Percentiles rank a stretch among this genome's conserved stretches.
Conservation (phyloP, 2,329 filamentous ascomycete species). For the Myriangium duriaei region DNA sequence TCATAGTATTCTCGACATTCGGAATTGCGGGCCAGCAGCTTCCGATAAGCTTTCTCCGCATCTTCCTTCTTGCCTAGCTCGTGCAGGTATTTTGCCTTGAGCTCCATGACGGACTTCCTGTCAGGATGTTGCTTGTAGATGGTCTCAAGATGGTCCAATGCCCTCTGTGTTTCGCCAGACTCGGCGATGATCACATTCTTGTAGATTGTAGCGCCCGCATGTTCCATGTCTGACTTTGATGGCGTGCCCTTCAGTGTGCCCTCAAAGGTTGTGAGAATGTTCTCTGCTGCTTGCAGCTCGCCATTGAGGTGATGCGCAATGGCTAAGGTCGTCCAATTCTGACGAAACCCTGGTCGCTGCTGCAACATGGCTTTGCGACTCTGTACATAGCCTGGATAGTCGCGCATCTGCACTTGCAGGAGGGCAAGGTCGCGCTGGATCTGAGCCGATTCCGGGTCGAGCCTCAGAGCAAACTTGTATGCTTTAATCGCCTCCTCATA, state of each 20-base stretch:
- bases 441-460: conserved; percentile 88
- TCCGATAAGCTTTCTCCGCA: conserved; percentile 67
- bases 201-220: conserved; percentile 88
- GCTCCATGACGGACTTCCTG: conserved; percentile 72
- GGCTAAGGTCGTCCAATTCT: conserved; percentile 96
- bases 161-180: conserved; percentile 67
- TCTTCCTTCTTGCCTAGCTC: conserved; percentile 67
- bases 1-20: conserved; percentile 83
- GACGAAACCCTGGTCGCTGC: conserved; percentile 64
- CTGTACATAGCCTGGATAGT: conserved; percentile 85
- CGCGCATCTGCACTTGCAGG: conserved; percentile 90
- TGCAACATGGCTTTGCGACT: conserved; percentile 82
- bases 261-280: conserved; percentile 82
- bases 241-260: conserved; percentile 78
- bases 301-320: conserved; percentile 88
- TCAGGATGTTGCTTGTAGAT: conserved; percentile 70
- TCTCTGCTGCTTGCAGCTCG: conserved; percentile 74
- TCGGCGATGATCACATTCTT: conserved; percentile 93
- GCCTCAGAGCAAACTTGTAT: conserved; percentile 85
- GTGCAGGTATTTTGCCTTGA: conserved; percentile 71
- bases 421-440: conserved; percentile 90
- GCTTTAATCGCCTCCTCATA: conserved; percentile 99
- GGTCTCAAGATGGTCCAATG: conserved; percentile 72
- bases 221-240: conserved; percentile 68
- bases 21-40: conserved; percentile 71